Evolutionary conservation across 768 basidiomycete species (phyloP), one percentile per base, ranked within the genome.

Genomic region (Clitopilus passeckerianus): DNA sequence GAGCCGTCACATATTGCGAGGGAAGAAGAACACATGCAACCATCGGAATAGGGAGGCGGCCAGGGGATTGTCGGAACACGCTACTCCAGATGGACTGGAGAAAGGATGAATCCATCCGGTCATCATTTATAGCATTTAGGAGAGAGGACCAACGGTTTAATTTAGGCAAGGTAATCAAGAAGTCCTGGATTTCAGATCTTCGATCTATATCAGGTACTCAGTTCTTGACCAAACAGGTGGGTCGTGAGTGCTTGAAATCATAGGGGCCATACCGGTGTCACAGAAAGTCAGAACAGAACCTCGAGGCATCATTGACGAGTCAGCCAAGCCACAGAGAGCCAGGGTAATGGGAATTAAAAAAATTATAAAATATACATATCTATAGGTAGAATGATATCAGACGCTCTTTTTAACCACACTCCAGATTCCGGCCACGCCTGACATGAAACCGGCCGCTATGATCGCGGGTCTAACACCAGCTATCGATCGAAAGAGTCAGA

Each of bases 401-500:
- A 95, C 82, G 69, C 80, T 87, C 77, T 84, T 87, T 83, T 99
- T 98, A 77, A 94, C 85, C 78, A 87, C 90, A 76, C 94, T 93
- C 96, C 96, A 99, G 60, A 86, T 78, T 59, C 95, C 95, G 61
- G 96, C 95, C 71, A 87, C 80, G 65, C 87, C 90, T 65, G 94
- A 94, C 74, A 95, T 89, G 65, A 97, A 74, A 55, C 90, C 89
- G 59, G 93, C 94, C 64, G 95, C 91, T 60, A 90, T 90, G 58
- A 95, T 75, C 63, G 93, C 93, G 65, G 95, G 93, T 72, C 80
- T 87, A 60, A 98, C 82, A 63, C 96, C 96, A 77, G 96, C 96
- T 98, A 75, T 70, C 71, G 72, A 70, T 67, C 65, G 67, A 66
- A 75, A 71, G 69, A 68, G 77, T 72, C 74, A 68, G 74, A 67